Base-by-base conservation (phyloP, 352 stramenopile species). In the Globisporangium radiosum region DNA sequence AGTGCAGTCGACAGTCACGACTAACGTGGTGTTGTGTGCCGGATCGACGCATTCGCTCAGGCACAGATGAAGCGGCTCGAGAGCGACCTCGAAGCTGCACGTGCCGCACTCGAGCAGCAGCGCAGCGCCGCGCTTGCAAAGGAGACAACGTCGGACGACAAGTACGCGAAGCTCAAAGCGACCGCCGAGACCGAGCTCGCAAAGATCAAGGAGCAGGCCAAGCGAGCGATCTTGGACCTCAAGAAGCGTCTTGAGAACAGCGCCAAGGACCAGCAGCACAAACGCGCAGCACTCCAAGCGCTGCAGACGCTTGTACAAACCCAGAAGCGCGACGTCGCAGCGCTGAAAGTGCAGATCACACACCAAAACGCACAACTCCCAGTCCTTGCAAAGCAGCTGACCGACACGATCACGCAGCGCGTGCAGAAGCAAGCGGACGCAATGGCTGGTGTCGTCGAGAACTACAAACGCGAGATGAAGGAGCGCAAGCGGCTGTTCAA, bases 401-500 rank as follows among this genome's bases (percentile, higher is more conserved):
- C 76, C 2, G 78, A 85, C 10, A 90, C 89, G 56, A 81, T 93
- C 54, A 72, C 74, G 7, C 70, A 86, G 47, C 83, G 85, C 9
- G 65, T 93, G 8, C 69, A 87, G 55, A 81, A 84, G 50, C 85
- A 94, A 50, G 68, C 79, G 4, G 81, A 90, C 51, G 85, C 81
- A 9, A 90, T 94, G 79, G 75, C 81, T 11, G 86, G 81, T 19
- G 81, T 95, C 13, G 83, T 95, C 36, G 86, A 95, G 49, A 95
- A 94, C 62, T 95, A 95, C 73, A 89, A 92, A 54, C 82, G 86
- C 39, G 85, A 94, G 60, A 81, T 94, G 57, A 92, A 92, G 54
- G 83, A 94, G 66, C 82, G 85, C 45, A 94, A 94, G 59, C 87
- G 96, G 40, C 70, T 99, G 48, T 96, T 99, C 57, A 97, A 96